Evolutionary conservation across 2,329 filamentous ascomycete genomes (phyloP), one percentile per base, ranked within the genome.

Genomic region (Xylariaceae sp.): DNA sequence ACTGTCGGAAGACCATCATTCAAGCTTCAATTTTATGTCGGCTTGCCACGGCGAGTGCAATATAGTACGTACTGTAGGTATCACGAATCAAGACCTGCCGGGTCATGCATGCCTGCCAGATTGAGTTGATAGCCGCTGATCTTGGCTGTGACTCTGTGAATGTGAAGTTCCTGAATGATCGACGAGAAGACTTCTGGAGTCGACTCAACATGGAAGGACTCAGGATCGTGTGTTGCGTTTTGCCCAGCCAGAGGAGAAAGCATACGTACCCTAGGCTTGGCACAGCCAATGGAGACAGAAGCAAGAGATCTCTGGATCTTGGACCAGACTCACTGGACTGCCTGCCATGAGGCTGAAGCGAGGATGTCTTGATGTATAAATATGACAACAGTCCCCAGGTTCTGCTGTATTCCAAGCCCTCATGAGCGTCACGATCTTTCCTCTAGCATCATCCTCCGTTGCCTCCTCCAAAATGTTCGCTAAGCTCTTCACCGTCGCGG

Each of bases 401-500:
- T 18, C 7, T 19, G 15, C 17, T 34, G 17, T 12, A 7, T 19
- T 18, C 15, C 13, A 8, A 17, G 17, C 17, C 4, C 33, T 18
- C 33, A 7, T 18, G 7, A 12, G 17, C 17, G 17, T 19, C 17
- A 4, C 15, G 9, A 16, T 19, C 33, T 34, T 34, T 7, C 8
- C 4, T 12, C 8, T 17, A 16, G n/a, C 33, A 4, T 19, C 4
- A 34, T 17, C 33, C 13, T 17, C 19, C 15, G 13, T 34, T 34
- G 8, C 33, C 4, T 26, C 33, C 19, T 26, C n/a, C 13, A 37
- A 4, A 4, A 39, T 39, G 34, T 37, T 37, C 9, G 9, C 34
- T 19, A 37, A 37, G 19, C 18, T 37, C 22, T 15, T 37, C 13
- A 37, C 19, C 19, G 19, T 37, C 34, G 34, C 22, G 34, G 34